Conservation (phyloP, 352 stramenopile genomes). For the Phytophthora macrochlamydospora region DNA sequence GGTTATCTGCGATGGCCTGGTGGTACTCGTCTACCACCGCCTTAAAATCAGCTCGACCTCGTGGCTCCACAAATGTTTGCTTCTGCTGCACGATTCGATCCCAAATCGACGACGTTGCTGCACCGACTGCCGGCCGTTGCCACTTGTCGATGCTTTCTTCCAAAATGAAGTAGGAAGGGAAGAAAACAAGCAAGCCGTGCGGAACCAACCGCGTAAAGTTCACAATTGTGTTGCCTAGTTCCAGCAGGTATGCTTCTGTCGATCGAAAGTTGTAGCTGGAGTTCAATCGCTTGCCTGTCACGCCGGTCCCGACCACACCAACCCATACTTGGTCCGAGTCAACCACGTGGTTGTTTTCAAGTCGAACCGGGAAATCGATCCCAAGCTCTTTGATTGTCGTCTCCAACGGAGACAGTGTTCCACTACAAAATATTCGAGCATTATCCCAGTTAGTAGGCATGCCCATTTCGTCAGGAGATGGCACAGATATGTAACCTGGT, state of each 20-base stretch:
- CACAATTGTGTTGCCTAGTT: conserved; percentile 97
- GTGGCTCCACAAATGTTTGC: conserved; percentile 79
- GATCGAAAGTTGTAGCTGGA: conserved; percentile 95
- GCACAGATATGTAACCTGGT: conserved; percentile 59
- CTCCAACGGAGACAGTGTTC: conserved; percentile 96
- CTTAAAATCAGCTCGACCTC: conserved; percentile 78
- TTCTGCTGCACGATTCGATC: conserved; percentile 79
- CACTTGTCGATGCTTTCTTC: conserved; percentile 85
- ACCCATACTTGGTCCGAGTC: conserved; percentile 88
- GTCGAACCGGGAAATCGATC: conserved; percentile 94
- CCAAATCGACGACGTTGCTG: conserved; percentile 74
- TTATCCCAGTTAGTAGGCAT: conserved; percentile 9
- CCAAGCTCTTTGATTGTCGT: conserved; percentile 97
- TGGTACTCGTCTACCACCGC: conserved; percentile 83
- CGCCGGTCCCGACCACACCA: conserved; percentile 92
- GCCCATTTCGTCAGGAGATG: neutral
- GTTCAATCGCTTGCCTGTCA: conserved; percentile 93
- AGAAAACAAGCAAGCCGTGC: conserved; percentile 98
- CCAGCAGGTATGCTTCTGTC: conserved; percentile 93
- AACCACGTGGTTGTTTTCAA: conserved; percentile 99
- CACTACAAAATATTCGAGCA: conserved; percentile 56
- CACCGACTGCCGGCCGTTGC: conserved; percentile 47
- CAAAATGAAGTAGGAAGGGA: conserved; percentile 98
- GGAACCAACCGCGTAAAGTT: conserved; percentile 95
- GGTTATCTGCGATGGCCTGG: conserved; percentile 67